Percentiles rank a stretch among this genome's conserved stretches.
Evolutionary conservation across 306 rosid species (phyloP).

Genomic region (Acacia confusa): DNA sequence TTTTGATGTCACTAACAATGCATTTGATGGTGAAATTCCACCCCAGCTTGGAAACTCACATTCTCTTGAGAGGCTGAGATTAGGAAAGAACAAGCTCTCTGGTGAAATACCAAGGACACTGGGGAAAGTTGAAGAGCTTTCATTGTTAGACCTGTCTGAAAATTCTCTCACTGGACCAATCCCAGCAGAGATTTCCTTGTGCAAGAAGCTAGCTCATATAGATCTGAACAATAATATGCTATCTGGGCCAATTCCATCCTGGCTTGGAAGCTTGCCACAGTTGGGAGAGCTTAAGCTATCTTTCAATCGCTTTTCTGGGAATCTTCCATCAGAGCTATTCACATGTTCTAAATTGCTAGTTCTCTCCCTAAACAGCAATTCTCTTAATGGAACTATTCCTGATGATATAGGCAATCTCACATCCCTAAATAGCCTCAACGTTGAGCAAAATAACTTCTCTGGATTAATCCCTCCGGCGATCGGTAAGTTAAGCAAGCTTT

Average conservation of each 20-base stretch:
- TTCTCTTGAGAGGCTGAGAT: conserved; percentile 71
- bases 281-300: conserved; percentile 85
- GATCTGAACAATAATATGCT: conserved; percentile 66
- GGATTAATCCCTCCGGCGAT: conserved; percentile 65
- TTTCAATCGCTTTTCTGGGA: conserved; percentile 61
- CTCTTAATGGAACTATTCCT: conserved; percentile 74
- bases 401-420: conserved; percentile 57
- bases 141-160: conserved; percentile 75
- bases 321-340: conserved; percentile 66
- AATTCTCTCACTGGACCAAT: conserved; percentile 71
- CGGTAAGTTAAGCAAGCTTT: conserved; percentile 65
- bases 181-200: conserved; percentile 76
- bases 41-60: conserved; percentile 65
- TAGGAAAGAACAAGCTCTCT: conserved; percentile 69
- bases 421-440: conserved; percentile 70
- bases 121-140: conserved; percentile 56
- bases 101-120: conserved; percentile 76
- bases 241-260: conserved; percentile 64
- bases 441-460: conserved; percentile 58
- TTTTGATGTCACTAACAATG: conserved; percentile 75
- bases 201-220: conserved; percentile 68
- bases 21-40: conserved; percentile 71
- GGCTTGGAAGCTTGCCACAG: conserved; percentile 79
- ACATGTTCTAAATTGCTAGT: conserved; percentile 70
- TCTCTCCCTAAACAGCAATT: conserved; percentile 67